Evolutionary conservation across 352 stramenopile species (phyloP).

Genomic region (Blastocystis sp.): DNA sequence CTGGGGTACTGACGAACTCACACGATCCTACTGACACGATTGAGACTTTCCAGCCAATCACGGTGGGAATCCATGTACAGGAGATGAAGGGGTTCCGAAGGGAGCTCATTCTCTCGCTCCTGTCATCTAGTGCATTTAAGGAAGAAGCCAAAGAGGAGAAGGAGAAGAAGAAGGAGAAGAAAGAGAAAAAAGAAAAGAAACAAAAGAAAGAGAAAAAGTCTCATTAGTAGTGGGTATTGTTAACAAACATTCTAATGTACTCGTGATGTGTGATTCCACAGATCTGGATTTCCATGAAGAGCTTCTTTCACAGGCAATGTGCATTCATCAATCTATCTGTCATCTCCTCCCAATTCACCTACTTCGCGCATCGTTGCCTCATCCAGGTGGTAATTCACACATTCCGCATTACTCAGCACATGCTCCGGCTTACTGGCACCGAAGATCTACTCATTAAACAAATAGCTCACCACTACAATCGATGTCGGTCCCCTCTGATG

Average conservation of each 20-base stretch:
- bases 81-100: slow-evolving; percentile 62
- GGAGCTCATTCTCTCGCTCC: slow-evolving; percentile 62
- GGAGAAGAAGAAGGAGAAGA: slow-evolving; percentile 26
- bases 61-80: slow-evolving; percentile 63
- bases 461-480: neutral
- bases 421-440: slow-evolving; percentile 61
- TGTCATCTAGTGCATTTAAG: slow-evolving; percentile 22
- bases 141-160: slow-evolving; percentile 35
- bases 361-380: slow-evolving; percentile 28
- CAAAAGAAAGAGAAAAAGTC: slow-evolving; percentile 25
- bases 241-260: slow-evolving; percentile 17
- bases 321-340: slow-evolving; percentile 1
- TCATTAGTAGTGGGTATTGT: neutral
- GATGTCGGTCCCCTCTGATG: neutral
- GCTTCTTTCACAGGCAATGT: slow-evolving; percentile 46
- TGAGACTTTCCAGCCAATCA: slow-evolving; percentile 65
- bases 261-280: slow-evolving; percentile 52
- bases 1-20: neutral
- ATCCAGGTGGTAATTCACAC: slow-evolving; percentile 49
- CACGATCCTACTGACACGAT: slow-evolving; percentile 36
- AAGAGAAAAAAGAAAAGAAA: slow-evolving; percentile 25
- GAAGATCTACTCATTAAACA: slow-evolving; percentile 20
- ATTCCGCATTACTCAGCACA: slow-evolving; percentile 39
- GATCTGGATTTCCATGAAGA: slow-evolving; percentile 60
- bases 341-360: neutral